Percentiles rank a stretch among this genome's conserved stretches.
phyloP scores from a whole-genome alignment of 768 basidiomycete genomes.

The Russula sp. region DNA sequence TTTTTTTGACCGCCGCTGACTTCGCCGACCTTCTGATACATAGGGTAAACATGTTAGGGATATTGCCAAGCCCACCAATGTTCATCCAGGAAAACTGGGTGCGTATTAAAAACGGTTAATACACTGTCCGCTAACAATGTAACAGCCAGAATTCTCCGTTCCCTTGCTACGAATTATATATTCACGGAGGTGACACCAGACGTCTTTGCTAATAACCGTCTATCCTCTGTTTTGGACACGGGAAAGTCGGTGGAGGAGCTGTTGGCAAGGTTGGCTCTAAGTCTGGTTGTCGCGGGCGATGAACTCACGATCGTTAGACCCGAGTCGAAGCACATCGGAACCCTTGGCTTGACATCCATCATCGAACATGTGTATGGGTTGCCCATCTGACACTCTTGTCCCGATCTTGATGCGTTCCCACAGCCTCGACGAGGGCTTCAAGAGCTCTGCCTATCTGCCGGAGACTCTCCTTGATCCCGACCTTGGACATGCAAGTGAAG shows the following conservation, averaged over 20 bases:
- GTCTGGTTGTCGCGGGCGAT: not conserved
- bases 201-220: constrained; percentile 29
- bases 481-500: not conserved
- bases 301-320: constrained; percentile 3
- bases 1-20: no score
- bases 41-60: constrained; percentile 37
- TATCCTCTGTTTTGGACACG: constrained; percentile 28
- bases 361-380: not conserved
- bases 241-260: constrained; percentile 26
- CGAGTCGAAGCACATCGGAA: constrained; percentile 24
- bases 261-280: not conserved
- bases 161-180: constrained; percentile 30
- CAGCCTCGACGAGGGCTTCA: constrained; percentile 25
- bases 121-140: not conserved
- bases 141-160: constrained; percentile 28
- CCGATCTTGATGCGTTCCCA: not conserved
- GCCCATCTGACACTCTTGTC: not conserved
- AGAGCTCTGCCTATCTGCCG: constrained; percentile 23
- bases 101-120: not conserved
- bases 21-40: not conserved
- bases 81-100: constrained; percentile 35
- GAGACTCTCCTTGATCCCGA: constrained; percentile 24
- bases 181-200: constrained; percentile 28
- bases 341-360: not conserved
- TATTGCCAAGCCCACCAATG: constrained; percentile 32